These are phyloP conservation scores for Cladosporium sp. DNA, from an alignment of 2,329 filamentous ascomycete genomes.

Conservation along the genomic window DNA sequence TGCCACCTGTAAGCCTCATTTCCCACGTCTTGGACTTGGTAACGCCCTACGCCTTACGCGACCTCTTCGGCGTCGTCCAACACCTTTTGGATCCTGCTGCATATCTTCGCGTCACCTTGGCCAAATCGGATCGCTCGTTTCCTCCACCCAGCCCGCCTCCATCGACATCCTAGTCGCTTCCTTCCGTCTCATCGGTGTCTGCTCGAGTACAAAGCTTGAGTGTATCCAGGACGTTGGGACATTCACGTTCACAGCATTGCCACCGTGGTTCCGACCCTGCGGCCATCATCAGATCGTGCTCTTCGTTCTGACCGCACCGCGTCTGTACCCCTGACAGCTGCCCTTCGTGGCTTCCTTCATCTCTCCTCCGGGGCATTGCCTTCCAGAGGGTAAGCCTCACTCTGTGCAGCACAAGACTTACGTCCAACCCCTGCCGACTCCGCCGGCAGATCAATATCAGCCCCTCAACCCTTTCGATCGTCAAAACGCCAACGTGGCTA, in stretches of 20 bases:
- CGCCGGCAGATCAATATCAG: constrained; percentile 26
- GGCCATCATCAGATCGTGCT: constrained; percentile 12
- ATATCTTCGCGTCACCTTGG: constrained; percentile 38
- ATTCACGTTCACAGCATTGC: constrained; percentile 22
- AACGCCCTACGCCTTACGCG: constrained; percentile 33
- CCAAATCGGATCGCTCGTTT: constrained; percentile 22
- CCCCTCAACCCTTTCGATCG: constrained; percentile 26
- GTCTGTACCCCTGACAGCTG: constrained; percentile 16
- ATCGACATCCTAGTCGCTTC: constrained; percentile 21
- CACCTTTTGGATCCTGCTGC: constrained; percentile 41
- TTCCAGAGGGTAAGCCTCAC: constrained; percentile 24
- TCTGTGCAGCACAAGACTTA: constrained; percentile 18
- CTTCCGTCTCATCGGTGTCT: constrained; percentile 26
- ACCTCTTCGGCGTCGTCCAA: constrained; percentile 39
- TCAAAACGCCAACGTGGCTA: constrained; percentile 57
- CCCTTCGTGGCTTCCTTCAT: constrained; percentile 31
- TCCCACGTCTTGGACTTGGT: constrained; percentile 31
- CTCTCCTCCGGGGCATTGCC: constrained; percentile 27
- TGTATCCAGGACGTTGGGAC: constrained; percentile 29
- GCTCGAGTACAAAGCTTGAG: constrained; percentile 35
- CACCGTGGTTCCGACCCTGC: constrained; percentile 17
- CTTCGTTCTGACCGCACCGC: constrained; percentile 9
- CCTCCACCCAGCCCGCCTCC: constrained; percentile 18
- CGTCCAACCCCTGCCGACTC: constrained; percentile 27
- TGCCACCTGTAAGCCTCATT: constrained; percentile 34